Evolutionary conservation across 352 stramenopile species (phyloP).

Genomic region (Globisporangium emineosum): DNA sequence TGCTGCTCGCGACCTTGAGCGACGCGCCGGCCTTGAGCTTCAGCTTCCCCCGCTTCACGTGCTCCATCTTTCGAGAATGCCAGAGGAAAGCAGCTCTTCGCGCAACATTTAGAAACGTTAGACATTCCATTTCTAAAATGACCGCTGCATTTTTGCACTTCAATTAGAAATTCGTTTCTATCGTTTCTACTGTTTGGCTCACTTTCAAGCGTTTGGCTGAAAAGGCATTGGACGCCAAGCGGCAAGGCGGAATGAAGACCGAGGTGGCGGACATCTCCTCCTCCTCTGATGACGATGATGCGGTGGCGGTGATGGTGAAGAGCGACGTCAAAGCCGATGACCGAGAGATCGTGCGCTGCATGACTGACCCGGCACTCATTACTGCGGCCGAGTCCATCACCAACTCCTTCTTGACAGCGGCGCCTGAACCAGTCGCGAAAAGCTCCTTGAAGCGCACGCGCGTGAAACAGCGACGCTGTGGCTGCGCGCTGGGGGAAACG

Average conservation of each 20-base stretch:
- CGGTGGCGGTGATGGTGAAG: not conserved
- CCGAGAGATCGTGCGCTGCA: not conserved
- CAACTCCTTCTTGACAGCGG: conserved; percentile 4
- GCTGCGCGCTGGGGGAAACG: conserved; percentile 40
- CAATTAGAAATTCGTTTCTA: conserved; percentile 16
- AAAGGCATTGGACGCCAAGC: conserved; percentile 1
- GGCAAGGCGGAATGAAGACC: not conserved
- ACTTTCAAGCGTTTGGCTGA: not conserved
- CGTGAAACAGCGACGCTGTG: conserved; percentile 28
- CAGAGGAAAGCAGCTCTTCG: not conserved
- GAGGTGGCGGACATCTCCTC: not conserved
- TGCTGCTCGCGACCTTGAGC: conserved; percentile 57
- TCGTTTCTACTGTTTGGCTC: not conserved
- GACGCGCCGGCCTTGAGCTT: conserved; percentile 67
- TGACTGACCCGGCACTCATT: conserved; percentile 5
- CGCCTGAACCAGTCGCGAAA: not conserved
- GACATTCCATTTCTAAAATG: not conserved
- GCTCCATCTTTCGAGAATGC: conserved; percentile 41
- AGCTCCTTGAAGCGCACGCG: conserved; percentile 13
- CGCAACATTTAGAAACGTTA: conserved; percentile 6
- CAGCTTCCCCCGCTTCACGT: conserved; percentile 82
- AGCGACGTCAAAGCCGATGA: not conserved
- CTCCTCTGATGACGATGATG: not conserved
- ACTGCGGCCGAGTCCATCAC: conserved; percentile 11
- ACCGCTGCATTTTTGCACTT: not conserved